Conservation (phyloP, 2,329 filamentous ascomycete genomes). For the Claviceps sp. region DNA sequence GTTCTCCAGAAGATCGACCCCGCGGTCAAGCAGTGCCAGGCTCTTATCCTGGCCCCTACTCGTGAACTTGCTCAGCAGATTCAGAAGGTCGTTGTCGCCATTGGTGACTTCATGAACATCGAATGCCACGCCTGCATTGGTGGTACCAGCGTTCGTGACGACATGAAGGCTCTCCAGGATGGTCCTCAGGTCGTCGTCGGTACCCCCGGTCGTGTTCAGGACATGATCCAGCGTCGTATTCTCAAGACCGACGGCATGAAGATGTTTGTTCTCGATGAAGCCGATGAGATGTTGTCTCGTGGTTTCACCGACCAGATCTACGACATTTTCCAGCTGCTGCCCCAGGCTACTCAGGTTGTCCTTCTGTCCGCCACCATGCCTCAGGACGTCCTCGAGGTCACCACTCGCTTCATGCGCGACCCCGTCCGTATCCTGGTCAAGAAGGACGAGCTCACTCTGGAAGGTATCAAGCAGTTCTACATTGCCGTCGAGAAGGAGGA, state of each 20-base stretch:
- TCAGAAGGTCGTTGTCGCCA: slow-evolving; percentile 97
- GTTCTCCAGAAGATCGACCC: slow-evolving; percentile 98
- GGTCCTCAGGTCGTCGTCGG: slow-evolving; percentile 96
- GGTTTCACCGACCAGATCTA: slow-evolving; percentile 99
- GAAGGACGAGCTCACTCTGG: slow-evolving; percentile 98
- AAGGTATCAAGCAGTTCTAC: slow-evolving; percentile 99
- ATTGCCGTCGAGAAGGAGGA: slow-evolving; percentile 99
- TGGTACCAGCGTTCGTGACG: slow-evolving; percentile 93
- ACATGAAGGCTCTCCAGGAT: slow-evolving; percentile 95
- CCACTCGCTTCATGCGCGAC: slow-evolving; percentile 99
- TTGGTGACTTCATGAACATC: slow-evolving; percentile 99
- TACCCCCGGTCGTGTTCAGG: slow-evolving; percentile 94
- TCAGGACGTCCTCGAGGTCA: slow-evolving; percentile 97
- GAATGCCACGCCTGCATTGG: slow-evolving; percentile 99
- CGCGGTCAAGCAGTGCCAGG: slow-evolving; percentile 91
- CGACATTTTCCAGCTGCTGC: slow-evolving; percentile 98
- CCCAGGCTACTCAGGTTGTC: slow-evolving; percentile 95
- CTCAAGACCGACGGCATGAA: slow-evolving; percentile 97
- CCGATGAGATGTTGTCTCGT: slow-evolving; percentile 98
- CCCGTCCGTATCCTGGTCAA: slow-evolving; percentile 98
- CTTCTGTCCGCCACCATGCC: slow-evolving; percentile 97
- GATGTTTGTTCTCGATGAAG: slow-evolving; percentile 99
- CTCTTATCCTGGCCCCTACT: slow-evolving; percentile 91
- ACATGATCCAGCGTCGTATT: slow-evolving; percentile 98
- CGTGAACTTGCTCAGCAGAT: slow-evolving; percentile 99